These are phyloP conservation scores for Colletotrichum caudatum DNA, from an alignment of 2,329 filamentous ascomycete species.

Conservation along the genomic window DNA sequence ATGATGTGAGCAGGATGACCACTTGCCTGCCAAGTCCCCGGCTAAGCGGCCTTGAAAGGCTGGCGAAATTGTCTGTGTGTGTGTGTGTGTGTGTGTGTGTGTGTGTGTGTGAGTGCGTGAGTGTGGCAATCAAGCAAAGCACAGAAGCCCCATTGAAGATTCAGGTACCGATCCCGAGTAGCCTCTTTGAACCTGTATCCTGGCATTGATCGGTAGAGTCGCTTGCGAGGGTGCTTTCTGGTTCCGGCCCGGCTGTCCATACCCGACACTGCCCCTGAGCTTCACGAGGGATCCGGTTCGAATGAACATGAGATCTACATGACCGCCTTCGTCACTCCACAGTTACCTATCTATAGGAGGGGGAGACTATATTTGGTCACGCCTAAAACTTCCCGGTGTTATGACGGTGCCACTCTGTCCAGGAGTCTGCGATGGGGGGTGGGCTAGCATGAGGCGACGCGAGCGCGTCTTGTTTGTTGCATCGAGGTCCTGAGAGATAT, in stretches of 20 bases:
- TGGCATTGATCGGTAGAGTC: not conserved
- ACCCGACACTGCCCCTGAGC: not conserved
- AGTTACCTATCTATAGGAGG: not conserved
- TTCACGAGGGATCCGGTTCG: not conserved
- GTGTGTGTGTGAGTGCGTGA: constrained; percentile 1
- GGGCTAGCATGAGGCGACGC: constrained; percentile 8
- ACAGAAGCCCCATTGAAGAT: constrained; percentile 22
- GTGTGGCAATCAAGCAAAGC: constrained; percentile 17
- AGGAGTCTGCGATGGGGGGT: not conserved
- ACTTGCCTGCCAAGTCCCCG: constrained; percentile 19
- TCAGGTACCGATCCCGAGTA: constrained; percentile 38
- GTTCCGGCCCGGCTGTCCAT: not conserved
- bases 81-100: constrained; percentile 7
- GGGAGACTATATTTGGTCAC: constrained; percentile 16
- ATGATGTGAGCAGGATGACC: not conserved
- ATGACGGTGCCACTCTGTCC: constrained; percentile 35
- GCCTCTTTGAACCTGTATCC: not conserved
- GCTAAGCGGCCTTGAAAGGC: constrained; percentile 22
- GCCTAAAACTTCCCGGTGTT: constrained; percentile 19
- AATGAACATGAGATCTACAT: constrained; percentile 31
- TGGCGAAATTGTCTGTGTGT: not conserved
- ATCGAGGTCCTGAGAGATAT: not conserved
- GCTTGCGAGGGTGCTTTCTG: not conserved
- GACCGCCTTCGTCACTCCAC: constrained; percentile 29
- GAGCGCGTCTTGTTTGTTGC: constrained; percentile 7